A percentile compares a stretch with the other conserved stretches of the same genome.
Conservation (phyloP, 805 yeast genomes). For the Myxozyma monticola region DNA sequence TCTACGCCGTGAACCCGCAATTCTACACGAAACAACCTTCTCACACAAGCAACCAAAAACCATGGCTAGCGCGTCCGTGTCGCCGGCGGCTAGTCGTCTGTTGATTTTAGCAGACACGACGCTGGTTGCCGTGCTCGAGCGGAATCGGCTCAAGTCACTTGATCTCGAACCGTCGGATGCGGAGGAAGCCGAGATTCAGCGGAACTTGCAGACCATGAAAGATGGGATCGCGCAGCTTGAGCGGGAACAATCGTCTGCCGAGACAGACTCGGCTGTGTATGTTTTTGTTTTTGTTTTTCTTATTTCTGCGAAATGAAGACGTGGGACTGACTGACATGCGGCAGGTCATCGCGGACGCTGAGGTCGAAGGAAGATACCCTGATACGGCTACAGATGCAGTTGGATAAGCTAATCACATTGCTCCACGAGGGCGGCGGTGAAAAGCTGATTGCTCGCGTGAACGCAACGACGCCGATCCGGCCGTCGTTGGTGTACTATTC, state of each 20-base stretch:
- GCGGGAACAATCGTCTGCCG: conserved; percentile 28
- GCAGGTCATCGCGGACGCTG: conserved; percentile 20
- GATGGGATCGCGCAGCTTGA: conserved; percentile 35
- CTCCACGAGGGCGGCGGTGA: conserved; percentile 29
- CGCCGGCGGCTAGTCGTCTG: conserved; percentile 18
- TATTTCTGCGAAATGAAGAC: too few relatives aligned
- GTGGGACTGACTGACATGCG: too few relatives aligned
- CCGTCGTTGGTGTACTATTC: conserved; percentile 15
- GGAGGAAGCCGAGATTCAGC: conserved; percentile 37
- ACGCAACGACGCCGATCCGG: conserved; percentile 12
- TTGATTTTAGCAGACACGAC: conserved; percentile 37
- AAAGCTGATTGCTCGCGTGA: conserved; percentile 4
- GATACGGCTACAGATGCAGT: conserved; percentile 29
- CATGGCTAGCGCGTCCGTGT: background rate
- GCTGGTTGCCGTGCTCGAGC: conserved; percentile 37
- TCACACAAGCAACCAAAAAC: too few relatives aligned
- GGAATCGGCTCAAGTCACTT: conserved; percentile 35
- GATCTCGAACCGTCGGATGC: conserved; percentile 34
- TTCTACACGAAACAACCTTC: too few relatives aligned
- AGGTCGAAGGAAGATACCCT: conserved; percentile 20
- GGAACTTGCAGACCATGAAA: conserved; percentile 31
- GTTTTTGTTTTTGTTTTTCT: conserved; percentile 1
- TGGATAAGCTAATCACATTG: conserved; percentile 22
- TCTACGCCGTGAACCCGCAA: too few relatives aligned
- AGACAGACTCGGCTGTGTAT: conserved; percentile 14